Evolutionary conservation across 495 filamentous ascomycete genomes (phyloP).

Genomic region (Pseudotulostoma volvatum): DNA sequence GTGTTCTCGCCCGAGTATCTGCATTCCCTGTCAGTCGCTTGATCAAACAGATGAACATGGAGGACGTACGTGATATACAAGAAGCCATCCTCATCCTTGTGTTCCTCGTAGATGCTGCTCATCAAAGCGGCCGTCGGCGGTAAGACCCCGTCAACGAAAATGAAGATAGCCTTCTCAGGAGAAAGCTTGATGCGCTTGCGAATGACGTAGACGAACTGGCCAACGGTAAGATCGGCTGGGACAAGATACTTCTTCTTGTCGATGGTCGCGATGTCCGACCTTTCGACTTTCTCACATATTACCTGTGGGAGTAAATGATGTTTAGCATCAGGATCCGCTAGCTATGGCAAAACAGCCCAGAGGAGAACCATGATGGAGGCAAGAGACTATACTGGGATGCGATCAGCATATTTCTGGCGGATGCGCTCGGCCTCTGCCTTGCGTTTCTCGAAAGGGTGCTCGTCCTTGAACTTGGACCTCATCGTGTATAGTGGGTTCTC

Average conservation of each 20-base stretch:
- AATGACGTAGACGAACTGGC: constrained; percentile 99
- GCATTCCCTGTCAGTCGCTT: constrained; percentile 23
- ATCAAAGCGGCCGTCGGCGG: constrained; percentile 94
- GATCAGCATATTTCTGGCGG: constrained; percentile 95
- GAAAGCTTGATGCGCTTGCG: constrained; percentile 99
- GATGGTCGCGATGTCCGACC: constrained; percentile 97
- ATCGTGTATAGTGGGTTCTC: no score
- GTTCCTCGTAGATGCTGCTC: constrained; percentile 99
- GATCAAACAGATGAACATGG: constrained; percentile 6
- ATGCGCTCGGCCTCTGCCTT: constrained; percentile 99
- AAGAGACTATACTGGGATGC: constrained; percentile 72
- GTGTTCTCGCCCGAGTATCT: constrained; percentile 99
- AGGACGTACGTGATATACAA: constrained; percentile 39
- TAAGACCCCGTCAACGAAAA: constrained; percentile 98
- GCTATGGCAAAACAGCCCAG: no score
- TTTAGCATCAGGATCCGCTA: no score
- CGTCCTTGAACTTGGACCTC: constrained; percentile 99
- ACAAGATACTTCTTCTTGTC: constrained; percentile 99
- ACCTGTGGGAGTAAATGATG: constrained; percentile 38
- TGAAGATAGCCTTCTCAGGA: constrained; percentile 99
- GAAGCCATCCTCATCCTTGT: constrained; percentile 58
- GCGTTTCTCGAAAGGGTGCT: constrained; percentile 97
- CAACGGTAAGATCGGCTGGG: constrained; percentile 91
- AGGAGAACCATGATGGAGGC: constrained; percentile 4
- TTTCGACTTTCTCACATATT: constrained; percentile 99